These are phyloP conservation scores for Chenopodium suecicum DNA, from an alignment of 148 eudicot genomes.

Conservation along the genomic window DNA sequence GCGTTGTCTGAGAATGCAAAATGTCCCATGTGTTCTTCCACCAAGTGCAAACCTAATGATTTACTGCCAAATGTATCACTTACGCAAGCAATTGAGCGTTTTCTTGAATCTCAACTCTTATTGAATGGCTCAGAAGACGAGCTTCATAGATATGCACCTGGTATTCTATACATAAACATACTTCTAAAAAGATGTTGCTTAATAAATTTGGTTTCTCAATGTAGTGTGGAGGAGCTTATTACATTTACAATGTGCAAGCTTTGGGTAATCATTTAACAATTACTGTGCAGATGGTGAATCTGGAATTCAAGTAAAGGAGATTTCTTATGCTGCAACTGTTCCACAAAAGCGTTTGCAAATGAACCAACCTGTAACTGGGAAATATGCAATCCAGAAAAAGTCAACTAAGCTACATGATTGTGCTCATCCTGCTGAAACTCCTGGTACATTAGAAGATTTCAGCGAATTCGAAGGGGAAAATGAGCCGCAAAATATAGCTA, in stretches of 20 bases:
- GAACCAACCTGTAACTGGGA: conserved; percentile 37
- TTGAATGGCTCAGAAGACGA: conserved; percentile 37
- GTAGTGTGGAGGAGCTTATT: conserved; percentile 11
- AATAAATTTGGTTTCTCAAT: not conserved
- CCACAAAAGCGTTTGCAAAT: conserved; percentile 31
- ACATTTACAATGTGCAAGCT: not conserved
- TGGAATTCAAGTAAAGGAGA: conserved; percentile 58
- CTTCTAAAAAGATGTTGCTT: not conserved
- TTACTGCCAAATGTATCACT: conserved; percentile 72
- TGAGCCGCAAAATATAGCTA: conserved; percentile 38
- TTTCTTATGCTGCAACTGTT: conserved; percentile 38
- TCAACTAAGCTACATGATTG: conserved; percentile 13
- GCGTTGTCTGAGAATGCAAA: conserved; percentile 40
- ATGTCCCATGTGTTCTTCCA: conserved; percentile 68
- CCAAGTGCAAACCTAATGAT: conserved; percentile 50
- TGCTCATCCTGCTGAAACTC: conserved; percentile 20
- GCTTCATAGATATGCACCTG: conserved; percentile 61
- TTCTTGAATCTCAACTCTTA: conserved; percentile 47
- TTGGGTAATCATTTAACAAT: conserved; percentile 1
- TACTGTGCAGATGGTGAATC: conserved; percentile 68
- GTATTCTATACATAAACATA: conserved; percentile 21
- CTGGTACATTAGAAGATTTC: conserved; percentile 22
- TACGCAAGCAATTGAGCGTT: conserved; percentile 61
- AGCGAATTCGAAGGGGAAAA: conserved; percentile 67
- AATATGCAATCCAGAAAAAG: conserved; percentile 41